Conservation (phyloP, 371 early-diverging fungal genomes). For the Mortierella sp. region DNA sequence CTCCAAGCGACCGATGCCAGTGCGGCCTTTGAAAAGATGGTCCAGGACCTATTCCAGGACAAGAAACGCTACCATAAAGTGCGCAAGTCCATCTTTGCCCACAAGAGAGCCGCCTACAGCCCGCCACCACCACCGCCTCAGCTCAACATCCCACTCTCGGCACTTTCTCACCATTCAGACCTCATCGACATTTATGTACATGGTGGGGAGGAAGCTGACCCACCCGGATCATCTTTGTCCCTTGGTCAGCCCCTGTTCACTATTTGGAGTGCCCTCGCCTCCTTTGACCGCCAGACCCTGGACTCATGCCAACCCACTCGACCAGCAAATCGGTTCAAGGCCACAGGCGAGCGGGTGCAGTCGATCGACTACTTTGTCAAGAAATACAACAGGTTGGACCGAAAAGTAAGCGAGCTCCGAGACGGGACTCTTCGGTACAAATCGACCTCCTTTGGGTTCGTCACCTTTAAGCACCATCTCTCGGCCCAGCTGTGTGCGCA, state of each 20-base stretch:
- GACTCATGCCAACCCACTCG: conserved; percentile 43
- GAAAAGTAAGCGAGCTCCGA: conserved; percentile 41
- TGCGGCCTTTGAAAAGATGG: conserved; percentile 15
- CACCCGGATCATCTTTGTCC: not conserved
- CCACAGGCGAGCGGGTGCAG: conserved; percentile 29
- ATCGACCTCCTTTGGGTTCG: conserved; percentile 70
- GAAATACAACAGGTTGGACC: conserved; percentile 55
- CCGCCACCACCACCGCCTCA: conserved; percentile 7
- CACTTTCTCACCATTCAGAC: conserved; percentile 45
- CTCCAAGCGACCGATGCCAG: too few relatives aligned
- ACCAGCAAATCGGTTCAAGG: conserved; percentile 39
- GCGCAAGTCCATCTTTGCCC: conserved; percentile 47
- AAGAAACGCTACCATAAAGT: conserved; percentile 26
- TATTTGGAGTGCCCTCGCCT: conserved; percentile 35
- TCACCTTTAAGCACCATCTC: conserved; percentile 67
- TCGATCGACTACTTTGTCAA: conserved; percentile 54
- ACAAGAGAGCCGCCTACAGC: conserved; percentile 7
- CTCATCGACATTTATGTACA: conserved; percentile 41
- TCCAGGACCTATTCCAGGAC: conserved; percentile 19
- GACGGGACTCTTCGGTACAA: conserved; percentile 57
- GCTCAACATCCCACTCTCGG: conserved; percentile 46
- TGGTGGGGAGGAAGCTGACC: conserved; percentile 2
- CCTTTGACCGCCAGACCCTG: conserved; percentile 23
- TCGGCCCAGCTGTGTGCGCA: conserved; percentile 69
- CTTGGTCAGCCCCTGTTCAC: conserved; percentile 5